Evolutionary conservation across 225 moss, liverwort and hornwort genomes (phyloP).

Genomic region (Takakia lepidozioides): DNA sequence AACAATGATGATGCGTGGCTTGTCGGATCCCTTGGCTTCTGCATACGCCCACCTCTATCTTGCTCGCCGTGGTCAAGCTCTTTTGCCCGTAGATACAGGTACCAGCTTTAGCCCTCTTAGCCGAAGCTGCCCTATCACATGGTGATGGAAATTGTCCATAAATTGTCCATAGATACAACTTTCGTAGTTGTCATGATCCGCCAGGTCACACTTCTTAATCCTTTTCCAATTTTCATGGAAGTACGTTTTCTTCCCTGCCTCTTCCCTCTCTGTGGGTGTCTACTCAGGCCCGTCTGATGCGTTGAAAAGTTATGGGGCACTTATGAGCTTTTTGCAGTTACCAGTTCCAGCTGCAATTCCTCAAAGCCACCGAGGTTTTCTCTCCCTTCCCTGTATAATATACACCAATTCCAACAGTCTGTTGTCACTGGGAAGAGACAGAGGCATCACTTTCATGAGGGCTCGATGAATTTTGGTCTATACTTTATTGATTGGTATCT

Average conservation of each 20-base stretch:
- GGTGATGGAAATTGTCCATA: neutral
- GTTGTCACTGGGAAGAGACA: no score
- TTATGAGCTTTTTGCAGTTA: slow-evolving; percentile 59
- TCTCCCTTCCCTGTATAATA: no score
- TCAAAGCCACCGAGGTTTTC: slow-evolving; percentile 72
- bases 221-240: neutral
- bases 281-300: slow-evolving; percentile 50
- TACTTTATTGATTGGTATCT: no score
- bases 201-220: neutral
- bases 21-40: slow-evolving; percentile 84
- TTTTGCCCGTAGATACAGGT: slow-evolving; percentile 74
- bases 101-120: no score
- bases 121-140: neutral
- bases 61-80: slow-evolving; percentile 76
- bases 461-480: no score
- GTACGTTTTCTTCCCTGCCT: neutral
- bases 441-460: no score
- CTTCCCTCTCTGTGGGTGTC: neutral
- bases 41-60: slow-evolving; percentile 90
- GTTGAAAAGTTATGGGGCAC: slow-evolving; percentile 42
- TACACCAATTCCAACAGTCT: no score
- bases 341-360: slow-evolving; percentile 55
- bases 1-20: slow-evolving; percentile 83
- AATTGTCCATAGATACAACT: neutral
- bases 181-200: neutral